Conservation (phyloP, 176 grass and related monocot species). For the Ensete ventricosum region DNA sequence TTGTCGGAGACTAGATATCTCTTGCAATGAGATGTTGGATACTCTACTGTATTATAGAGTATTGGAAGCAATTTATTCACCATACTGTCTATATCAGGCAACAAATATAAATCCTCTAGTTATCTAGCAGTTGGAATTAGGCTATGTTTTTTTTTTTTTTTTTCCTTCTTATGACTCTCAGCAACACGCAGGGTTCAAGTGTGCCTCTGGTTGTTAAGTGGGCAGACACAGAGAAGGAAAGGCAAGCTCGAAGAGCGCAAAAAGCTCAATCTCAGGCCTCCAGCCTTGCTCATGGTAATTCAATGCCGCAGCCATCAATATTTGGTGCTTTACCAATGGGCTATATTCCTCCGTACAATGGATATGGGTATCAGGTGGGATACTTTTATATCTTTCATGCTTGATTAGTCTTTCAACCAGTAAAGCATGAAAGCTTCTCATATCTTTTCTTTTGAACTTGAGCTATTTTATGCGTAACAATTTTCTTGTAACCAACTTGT, state of each 20-base stretch:
- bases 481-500: no score
- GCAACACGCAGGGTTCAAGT: constrained; percentile 58
- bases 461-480: no score
- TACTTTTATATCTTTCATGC: background rate
- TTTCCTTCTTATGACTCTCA: background rate
- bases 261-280: constrained; percentile 75
- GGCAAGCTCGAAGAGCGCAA: constrained; percentile 82
- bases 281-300: constrained; percentile 35
- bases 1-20: background rate
- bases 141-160: background rate
- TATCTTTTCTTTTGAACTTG: no score
- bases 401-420: background rate
- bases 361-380: constrained; percentile 85
- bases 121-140: background rate
- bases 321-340: constrained; percentile 90
- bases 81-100: background rate
- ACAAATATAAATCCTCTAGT: no score
- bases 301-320: constrained; percentile 72
- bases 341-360: constrained; percentile 91
- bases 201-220: constrained; percentile 99
- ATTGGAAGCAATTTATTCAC: background rate
- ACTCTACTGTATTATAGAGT: background rate
- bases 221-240: constrained; percentile 99
- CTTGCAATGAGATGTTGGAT: background rate
- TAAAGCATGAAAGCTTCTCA: no score